Conservation (phyloP, 768 basidiomycete species). For the Mycena leptocephala region DNA sequence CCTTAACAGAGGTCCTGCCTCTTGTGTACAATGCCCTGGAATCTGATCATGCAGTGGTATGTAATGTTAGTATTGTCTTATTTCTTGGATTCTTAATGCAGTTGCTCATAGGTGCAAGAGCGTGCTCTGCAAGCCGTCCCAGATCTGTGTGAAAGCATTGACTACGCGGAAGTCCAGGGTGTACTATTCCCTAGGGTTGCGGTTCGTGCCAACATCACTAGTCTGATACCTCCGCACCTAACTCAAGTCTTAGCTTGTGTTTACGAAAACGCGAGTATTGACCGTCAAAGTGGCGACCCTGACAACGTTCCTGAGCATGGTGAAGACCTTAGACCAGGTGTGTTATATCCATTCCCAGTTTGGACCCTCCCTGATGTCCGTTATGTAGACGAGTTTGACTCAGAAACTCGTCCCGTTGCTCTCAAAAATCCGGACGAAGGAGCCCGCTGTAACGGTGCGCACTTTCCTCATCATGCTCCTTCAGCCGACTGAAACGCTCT, state of each 20-base stretch:
- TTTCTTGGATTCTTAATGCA: conserved; percentile 3
- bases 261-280: conserved; percentile 92
- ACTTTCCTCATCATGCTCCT: background rate
- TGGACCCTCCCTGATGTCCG: background rate
- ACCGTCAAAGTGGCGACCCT: conserved; percentile 94
- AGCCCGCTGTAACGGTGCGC: conserved; percentile 93
- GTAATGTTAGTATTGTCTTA: background rate
- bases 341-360: conserved; percentile 21
- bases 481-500: background rate
- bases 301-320: conserved; percentile 87
- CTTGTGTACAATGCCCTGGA: conserved; percentile 97
- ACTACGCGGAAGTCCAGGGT: conserved; percentile 95
- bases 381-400: conserved; percentile 81
- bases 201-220: conserved; percentile 60
- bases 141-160: conserved; percentile 91
- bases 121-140: conserved; percentile 89
- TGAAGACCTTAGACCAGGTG: conserved; percentile 92
- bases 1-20: conserved; percentile 89
- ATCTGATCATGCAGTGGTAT: conserved; percentile 90
- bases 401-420: conserved; percentile 96
- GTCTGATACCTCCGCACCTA: background rate
- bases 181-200: conserved; percentile 94
- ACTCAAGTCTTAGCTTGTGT: conserved; percentile 76
- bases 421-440: conserved; percentile 96
- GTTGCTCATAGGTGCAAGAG: conserved; percentile 85